phyloP scores from a whole-genome alignment of 2,329 filamentous ascomycete genomes.

The Zopfia rhizophila region DNA sequence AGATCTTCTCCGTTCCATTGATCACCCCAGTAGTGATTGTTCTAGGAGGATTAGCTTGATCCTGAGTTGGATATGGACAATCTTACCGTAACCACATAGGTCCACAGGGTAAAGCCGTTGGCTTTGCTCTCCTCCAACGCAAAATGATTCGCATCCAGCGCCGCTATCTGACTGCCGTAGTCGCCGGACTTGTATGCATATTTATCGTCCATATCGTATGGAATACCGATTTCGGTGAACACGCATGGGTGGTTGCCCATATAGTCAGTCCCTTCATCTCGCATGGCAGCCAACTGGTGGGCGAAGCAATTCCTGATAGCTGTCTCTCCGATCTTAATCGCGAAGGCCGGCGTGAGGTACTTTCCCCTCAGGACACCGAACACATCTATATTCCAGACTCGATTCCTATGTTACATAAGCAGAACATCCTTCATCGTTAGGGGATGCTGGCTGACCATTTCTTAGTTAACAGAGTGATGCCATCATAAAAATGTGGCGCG shows the following conservation, averaged over 20 bases:
- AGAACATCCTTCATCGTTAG: too few relatives aligned
- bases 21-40: slow-evolving; percentile 89
- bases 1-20: slow-evolving; percentile 98
- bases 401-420: slow-evolving; percentile 68
- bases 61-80: slow-evolving; percentile 31
- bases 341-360: slow-evolving; percentile 89
- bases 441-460: slow-evolving; percentile 72
- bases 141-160: slow-evolving; percentile 96
- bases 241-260: slow-evolving; percentile 90
- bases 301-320: slow-evolving; percentile 94
- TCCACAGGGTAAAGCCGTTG: slow-evolving; percentile 90
- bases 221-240: slow-evolving; percentile 95
- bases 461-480: slow-evolving; percentile 95
- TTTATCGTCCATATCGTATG: slow-evolving; percentile 98
- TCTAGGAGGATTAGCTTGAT: slow-evolving; percentile 60
- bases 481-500: slow-evolving; percentile 95
- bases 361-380: slow-evolving; percentile 89
- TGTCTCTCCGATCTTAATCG: slow-evolving; percentile 89
- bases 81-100: slow-evolving; percentile 79
- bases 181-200: slow-evolving; percentile 95
- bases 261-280: slow-evolving; percentile 86
- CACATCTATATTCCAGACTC: slow-evolving; percentile 96
- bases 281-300: slow-evolving; percentile 84
- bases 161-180: slow-evolving; percentile 89
- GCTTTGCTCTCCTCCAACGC: slow-evolving; percentile 84